These are phyloP conservation scores for Bipolaris bicolor DNA, from an alignment of 2,329 filamentous ascomycete genomes.

Conservation along the genomic window DNA sequence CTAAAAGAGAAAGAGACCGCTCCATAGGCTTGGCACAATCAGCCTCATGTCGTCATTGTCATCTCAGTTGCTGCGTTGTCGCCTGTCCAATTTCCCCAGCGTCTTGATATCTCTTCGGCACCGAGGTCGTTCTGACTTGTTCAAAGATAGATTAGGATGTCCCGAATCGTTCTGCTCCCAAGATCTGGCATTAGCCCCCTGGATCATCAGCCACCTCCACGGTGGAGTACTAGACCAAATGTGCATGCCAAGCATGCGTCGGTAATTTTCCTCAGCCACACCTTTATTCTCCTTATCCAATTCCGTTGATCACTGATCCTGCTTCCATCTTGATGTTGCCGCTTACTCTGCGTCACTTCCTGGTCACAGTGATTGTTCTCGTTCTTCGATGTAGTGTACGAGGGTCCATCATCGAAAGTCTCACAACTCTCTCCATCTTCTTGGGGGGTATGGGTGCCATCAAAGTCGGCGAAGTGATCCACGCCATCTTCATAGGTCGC, in stretches of 20 bases:
- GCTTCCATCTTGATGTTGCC: background rate
- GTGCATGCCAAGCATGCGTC: background rate
- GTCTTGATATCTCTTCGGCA: too few species aligned
- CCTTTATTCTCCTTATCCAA: background rate
- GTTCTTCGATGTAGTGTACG: background rate
- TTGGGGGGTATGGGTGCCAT: background rate
- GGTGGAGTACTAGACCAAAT: background rate
- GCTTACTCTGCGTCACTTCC: background rate
- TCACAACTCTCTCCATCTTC: background rate
- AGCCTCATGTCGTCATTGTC: too few species aligned
- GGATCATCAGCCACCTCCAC: background rate
- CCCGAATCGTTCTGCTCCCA: background rate
- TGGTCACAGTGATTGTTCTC: background rate
- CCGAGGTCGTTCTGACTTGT: background rate
- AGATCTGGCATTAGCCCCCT: background rate
- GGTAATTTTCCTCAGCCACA: background rate
- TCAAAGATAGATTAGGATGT: background rate
- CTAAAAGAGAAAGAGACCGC: background rate
- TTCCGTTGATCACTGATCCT: background rate
- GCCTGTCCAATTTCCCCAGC: too few species aligned
- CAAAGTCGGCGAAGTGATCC: conserved; percentile 6
- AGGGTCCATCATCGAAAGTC: background rate
- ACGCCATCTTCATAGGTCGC: background rate
- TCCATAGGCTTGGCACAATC: background rate
- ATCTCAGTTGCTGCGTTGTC: too few species aligned